Percentiles rank a stretch among this genome's conserved stretches.
phyloP scores from a whole-genome alignment of 176 grass and related monocot genomes.

The Rhynchospora pubera region DNA sequence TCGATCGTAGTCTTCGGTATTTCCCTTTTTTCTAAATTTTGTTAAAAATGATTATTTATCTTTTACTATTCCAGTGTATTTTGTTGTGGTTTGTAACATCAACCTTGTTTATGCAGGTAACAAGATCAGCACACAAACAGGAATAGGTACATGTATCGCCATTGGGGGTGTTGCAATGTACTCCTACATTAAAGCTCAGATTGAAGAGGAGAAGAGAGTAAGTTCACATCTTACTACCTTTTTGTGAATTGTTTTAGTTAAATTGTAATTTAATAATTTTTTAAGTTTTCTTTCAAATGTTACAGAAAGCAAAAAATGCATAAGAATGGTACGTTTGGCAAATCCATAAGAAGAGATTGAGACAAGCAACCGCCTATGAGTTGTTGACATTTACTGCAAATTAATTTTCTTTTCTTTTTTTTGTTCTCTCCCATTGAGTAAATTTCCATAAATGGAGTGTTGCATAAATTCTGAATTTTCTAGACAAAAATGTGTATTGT shows the following conservation, averaged over 20 bases:
- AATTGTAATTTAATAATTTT: neutral
- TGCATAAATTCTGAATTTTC: conserved; percentile 7
- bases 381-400: conserved; percentile 2
- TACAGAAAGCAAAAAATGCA: conserved; percentile 19
- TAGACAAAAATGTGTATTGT: conserved; percentile 5
- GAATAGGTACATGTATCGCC: conserved; percentile 79
- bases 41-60: conserved; percentile 16
- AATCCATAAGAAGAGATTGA: neutral
- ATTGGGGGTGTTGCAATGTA: conserved; percentile 88
- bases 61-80: neutral
- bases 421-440: neutral
- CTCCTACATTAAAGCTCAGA: conserved; percentile 95
- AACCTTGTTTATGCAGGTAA: conserved; percentile 65
- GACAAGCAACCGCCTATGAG: neutral
- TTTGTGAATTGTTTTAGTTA: neutral
- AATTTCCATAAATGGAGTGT: conserved; percentile 3
- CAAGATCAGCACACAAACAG: conserved; percentile 85
- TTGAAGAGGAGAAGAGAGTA: conserved; percentile 97
- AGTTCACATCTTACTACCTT: conserved; percentile 3
- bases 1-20: conserved; percentile 80
- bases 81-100: neutral
- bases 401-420: conserved; percentile 6
- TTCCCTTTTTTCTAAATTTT: conserved; percentile 6
- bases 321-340: neutral
- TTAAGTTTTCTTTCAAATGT: neutral